phyloP scores from a whole-genome alignment of 1,284 basidiomycete genomes.

The Puccinia triticina region DNA sequence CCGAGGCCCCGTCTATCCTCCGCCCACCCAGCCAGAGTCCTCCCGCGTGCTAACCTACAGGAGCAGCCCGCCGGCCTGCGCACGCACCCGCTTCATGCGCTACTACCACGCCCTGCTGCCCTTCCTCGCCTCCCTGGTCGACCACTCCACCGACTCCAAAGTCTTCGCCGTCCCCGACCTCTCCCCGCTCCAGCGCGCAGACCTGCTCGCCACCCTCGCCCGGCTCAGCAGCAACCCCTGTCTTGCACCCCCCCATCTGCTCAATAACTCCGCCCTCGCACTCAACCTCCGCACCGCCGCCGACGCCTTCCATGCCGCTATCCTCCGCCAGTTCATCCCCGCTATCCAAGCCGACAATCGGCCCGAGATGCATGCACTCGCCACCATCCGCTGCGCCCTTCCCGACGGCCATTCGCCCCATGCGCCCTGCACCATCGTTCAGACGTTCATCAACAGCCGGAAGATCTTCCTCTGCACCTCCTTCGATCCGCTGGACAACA shows the following conservation, averaged over 20 bases:
- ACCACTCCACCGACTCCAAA: constrained; percentile 60
- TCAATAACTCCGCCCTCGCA: constrained; percentile 68
- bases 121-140: constrained; percentile 56
- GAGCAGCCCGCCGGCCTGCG: not conserved
- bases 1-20: too few relatives aligned
- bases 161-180: constrained; percentile 68
- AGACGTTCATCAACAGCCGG: constrained; percentile 86
- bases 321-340: constrained; percentile 80
- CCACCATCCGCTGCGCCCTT: constrained; percentile 80
- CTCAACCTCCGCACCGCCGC: constrained; percentile 74
- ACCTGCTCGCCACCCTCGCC: constrained; percentile 66
- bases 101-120: constrained; percentile 55
- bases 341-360: constrained; percentile 75
- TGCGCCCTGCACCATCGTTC: constrained; percentile 57
- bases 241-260: constrained; percentile 65
- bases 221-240: constrained; percentile 63
- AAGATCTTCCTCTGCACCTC: constrained; percentile 82
- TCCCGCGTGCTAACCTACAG: not conserved
- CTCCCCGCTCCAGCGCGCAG: constrained; percentile 67
- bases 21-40: not conserved
- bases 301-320: constrained; percentile 81
- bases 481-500: constrained; percentile 80
- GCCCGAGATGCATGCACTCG: constrained; percentile 73
- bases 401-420: constrained; percentile 62
- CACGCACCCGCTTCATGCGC: constrained; percentile 53